phyloP scores from a whole-genome alignment of 768 basidiomycete species.

The Inosperma sp. region DNA sequence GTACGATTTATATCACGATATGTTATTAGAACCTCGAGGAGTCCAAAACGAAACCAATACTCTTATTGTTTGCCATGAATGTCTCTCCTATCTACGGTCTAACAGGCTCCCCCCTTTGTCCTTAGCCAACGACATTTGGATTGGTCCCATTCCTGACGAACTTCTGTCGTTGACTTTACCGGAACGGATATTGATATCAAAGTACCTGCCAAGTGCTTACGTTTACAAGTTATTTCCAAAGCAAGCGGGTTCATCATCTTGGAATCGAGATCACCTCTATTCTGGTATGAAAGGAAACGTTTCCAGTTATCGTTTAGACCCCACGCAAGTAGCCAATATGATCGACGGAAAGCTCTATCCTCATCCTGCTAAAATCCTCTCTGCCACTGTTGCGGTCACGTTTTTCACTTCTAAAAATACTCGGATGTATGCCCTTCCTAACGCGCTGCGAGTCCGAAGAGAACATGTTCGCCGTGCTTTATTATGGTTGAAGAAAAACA shows the following conservation, averaged over 20 bases:
- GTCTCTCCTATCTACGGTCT: not conserved
- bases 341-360: not conserved
- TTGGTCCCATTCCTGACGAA: conserved; percentile 25
- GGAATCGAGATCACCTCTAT: not conserved
- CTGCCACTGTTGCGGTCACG: conserved; percentile 13
- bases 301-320: conserved; percentile 5
- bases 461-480: conserved; percentile 4
- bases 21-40: not conserved
- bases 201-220: conserved; percentile 24
- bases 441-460: conserved; percentile 16
- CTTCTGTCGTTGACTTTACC: conserved; percentile 24
- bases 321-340: not conserved
- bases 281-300: conserved; percentile 12
- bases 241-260: not conserved
- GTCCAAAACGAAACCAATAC: not conserved
- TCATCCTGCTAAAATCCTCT: not conserved
- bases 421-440: conserved; percentile 1
- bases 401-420: conserved; percentile 12
- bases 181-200: conserved; percentile 28
- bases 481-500: conserved; percentile 13
- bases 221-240: conserved; percentile 24
- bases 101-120: conserved; percentile 15
- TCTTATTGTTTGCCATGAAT: conserved; percentile 1
- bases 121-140: conserved; percentile 34
- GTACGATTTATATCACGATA: not conserved